Percentiles rank a stretch among this genome's conserved stretches.
Conservation (phyloP, 805 yeast genomes). For the Kuraishia capsulata region DNA sequence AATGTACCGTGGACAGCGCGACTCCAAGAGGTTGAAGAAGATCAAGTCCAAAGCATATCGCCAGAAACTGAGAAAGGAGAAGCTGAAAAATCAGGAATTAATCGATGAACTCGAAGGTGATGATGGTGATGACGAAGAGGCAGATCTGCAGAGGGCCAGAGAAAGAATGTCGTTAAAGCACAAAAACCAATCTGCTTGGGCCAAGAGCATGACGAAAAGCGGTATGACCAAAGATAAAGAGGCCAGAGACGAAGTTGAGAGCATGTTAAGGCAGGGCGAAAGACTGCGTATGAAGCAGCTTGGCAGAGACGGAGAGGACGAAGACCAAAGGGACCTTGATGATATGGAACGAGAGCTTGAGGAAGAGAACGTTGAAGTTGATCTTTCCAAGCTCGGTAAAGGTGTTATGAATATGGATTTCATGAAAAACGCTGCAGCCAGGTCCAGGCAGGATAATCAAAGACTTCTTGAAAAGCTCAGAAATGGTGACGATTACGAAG, state of each 20-base stretch:
- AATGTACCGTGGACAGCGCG: constrained; percentile 91
- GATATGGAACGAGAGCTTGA: constrained; percentile 42
- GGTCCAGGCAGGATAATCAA: constrained; percentile 50
- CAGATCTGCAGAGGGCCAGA: constrained; percentile 68
- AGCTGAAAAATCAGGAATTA: constrained; percentile 57
- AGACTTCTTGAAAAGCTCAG: constrained; percentile 42
- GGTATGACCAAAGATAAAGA: constrained; percentile 85
- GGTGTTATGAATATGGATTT: constrained; percentile 93
- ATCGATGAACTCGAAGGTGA: constrained; percentile 52
- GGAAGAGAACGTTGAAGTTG: constrained; percentile 25
- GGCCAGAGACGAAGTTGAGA: constrained; percentile 85
- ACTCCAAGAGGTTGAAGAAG: constrained; percentile 86
- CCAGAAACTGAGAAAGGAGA: constrained; percentile 78
- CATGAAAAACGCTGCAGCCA: constrained; percentile 83
- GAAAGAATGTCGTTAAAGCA: constrained; percentile 92
- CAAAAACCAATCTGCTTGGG: constrained; percentile 85
- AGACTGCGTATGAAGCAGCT: constrained; percentile 61
- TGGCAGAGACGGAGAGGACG: constrained; percentile 46
- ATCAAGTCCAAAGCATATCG: constrained; percentile 89
- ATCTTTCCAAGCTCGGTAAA: constrained; percentile 51
- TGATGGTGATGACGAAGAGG: constrained; percentile 46
- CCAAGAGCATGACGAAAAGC: constrained; percentile 77
- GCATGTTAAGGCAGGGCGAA: constrained; percentile 86
- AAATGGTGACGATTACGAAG: constrained; percentile 26
- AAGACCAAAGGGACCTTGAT: constrained; percentile 33